Evolutionary conservation across 163 green algal species (phyloP), one percentile per base, ranked within the genome.

Genomic region (Coccomyxa subellipsoidea): DNA sequence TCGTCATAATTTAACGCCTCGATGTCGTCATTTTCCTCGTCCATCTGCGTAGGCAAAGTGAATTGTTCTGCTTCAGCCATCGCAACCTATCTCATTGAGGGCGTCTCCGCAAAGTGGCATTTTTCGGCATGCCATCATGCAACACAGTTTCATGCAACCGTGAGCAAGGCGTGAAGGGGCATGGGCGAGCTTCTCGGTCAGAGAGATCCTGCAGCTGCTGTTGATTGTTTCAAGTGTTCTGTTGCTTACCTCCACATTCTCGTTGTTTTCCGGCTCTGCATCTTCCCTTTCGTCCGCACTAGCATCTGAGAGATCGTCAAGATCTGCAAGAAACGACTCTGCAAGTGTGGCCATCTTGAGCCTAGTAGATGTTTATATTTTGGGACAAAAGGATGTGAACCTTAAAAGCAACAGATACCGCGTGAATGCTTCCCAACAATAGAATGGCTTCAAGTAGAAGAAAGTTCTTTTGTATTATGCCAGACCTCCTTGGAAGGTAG

Each of bases 261-360:
- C 84, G 0, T 84, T 80, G 29, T 85, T 79, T 7, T 80, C 87
- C 32, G 87, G 89, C 7, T 91, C 89, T 35, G 88, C 79, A 21
- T 90, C 38, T 0, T 79, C 78, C 32, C 91, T 86, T n/a, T 92
- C 88, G 25, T 86, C 79, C 69, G 96, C 96, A 79, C 95, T 85
- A 40, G 32, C 84, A 40, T 95, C 91, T 0, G 92, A 97, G 0
- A 99, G 85, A 47, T 98, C 96, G 7, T 99, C 95, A 27, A 99
- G 80, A 72, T 99, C 96, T 29, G 93, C 96, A 27, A 99, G 85
- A 84, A 99, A 99, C 3, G 47, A 59, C 5, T 59, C 47, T 59
- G 47, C 47, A 59, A 59, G 47, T 59, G 47, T 59, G 47, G 47
- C 47, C 47, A 59, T 59, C 47, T 59, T 1, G 23, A 59, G 15